Base-by-base conservation (phyloP, 805 yeast species). In the Yamadazyma endophytica region DNA sequence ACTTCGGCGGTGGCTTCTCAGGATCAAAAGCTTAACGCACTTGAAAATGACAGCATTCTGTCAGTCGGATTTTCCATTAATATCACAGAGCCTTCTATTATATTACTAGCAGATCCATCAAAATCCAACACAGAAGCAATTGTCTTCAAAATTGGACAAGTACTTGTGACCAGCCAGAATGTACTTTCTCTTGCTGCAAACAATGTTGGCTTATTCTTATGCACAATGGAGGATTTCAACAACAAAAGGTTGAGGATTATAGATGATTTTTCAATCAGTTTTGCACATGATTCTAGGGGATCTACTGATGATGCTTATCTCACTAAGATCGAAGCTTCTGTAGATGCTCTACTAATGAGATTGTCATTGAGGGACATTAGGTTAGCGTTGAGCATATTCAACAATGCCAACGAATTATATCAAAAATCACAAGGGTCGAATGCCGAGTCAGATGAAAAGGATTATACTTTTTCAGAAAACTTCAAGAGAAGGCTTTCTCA, bases 341-440 rank as follows among this genome's bases (percentile, higher is more conserved):
- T 89, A 18, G 97, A 90, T 36, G 92, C 94, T 0, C 53, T 92
- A 22, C 58, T 90, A 12, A 55, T 90, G 56, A 70, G 97, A 39
- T 72, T 92, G 12, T 88, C 97, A 0, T 57, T 90, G 34, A 69
- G 95, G 37, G 99, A 92, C 62, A 84, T 92, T 26, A 63, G 84
- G 28, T 64, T 94, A 26, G 97, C 95, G 0, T 54, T 82, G 45
- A 63, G 69, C 9, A 85, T 92, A 17, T 70, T 87, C 42, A 77
- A 82, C 43, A 76, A 68, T 42, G 96, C 95, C 0, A 72, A 81
- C 5, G 75, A 68, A 16, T 61, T 76, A 44, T 74, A 74, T 33
- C 40, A 37, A 13, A 42, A 44, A 8, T 53, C 60, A 0, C 53
- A 51, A 29, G 50, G 46, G 9, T 17, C 22, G 8, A 13, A 20